Base-by-base conservation (phyloP, 2,329 filamentous ascomycete species). In the Alternaria viburni region DNA sequence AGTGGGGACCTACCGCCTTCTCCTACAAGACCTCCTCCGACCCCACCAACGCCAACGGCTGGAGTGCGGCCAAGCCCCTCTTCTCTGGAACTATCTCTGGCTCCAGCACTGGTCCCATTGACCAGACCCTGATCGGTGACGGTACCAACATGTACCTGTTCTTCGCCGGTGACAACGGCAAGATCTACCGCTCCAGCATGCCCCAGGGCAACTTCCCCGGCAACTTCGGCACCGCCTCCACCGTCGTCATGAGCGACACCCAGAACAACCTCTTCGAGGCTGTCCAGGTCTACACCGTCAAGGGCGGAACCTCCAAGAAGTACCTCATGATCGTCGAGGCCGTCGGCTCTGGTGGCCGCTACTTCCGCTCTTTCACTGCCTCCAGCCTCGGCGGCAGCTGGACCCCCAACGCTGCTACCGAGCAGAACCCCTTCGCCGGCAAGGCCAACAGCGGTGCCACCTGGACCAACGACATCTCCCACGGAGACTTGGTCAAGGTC, bases 261-360 rank as follows among this genome's bases (percentile, higher is more conserved):
- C 80, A 60, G 13, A 82, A 86, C 73, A 87, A 88, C 72, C 81
- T 91, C 1, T 90, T 90, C 75, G 89, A 91, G 72, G 88, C 88
- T 0, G 87, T 90, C 0, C 86, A 90, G 70, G 89, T 91, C 47
- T 91, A 91, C 80, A 89, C 83, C 2, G 70, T 90, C 61, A 49
- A 83, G 30, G 86, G 85, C 26, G 59, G 59, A 36, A 26, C 55
- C 81, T 85, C 68, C 82, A 81, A 66, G 36, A 78, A 84, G 66
- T 91, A 90, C 77, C 85, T 91, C 59, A 90, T 91, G 87, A 84
- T 91, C n/a, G 87, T 91, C 32, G 89, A 91, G 76, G 82, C 87
- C 0, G 85, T 87, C 46, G 88, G 89, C 1, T 41, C 76, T 0
- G 78, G 83, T 30, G 88, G 88, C 1, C 84, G 89, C 3, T 91